Evolutionary conservation across 352 stramenopile genomes (phyloP).

Genomic region (Achlya hypogyna): DNA sequence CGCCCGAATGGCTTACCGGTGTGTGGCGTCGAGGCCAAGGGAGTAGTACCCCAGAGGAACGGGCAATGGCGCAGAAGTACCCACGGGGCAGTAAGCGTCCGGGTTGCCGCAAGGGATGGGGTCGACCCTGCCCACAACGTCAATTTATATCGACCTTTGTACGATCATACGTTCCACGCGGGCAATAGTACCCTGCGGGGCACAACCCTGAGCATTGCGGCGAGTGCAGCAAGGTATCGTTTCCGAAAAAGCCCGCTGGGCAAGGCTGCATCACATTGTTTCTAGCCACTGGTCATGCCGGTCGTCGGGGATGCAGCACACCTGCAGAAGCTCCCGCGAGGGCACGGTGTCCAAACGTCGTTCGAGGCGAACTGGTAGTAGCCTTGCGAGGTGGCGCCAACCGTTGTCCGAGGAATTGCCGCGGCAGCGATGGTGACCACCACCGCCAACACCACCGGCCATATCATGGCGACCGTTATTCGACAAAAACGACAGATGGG

Average conservation of each 20-base stretch:
- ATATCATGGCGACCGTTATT: too few relatives aligned
- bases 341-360: too few relatives aligned
- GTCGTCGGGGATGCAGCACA: not conserved
- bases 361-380: too few relatives aligned
- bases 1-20: slow-evolving; percentile 19
- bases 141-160: too few relatives aligned
- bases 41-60: slow-evolving; percentile 37
- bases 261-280: slow-evolving; percentile 27
- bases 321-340: not conserved
- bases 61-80: slow-evolving; percentile 25
- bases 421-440: too few relatives aligned
- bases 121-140: too few relatives aligned
- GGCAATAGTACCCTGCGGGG: slow-evolving; percentile 56
- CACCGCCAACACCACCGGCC: too few relatives aligned
- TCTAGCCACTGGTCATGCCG: not conserved
- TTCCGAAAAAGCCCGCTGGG: slow-evolving; percentile 53
- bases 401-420: too few relatives aligned
- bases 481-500: too few relatives aligned
- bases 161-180: slow-evolving; percentile 25
- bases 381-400: too few relatives aligned
- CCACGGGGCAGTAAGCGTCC: slow-evolving; percentile 47
- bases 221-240: slow-evolving; percentile 28
- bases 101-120: slow-evolving; percentile 38
- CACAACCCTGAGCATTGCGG: slow-evolving; percentile 44
- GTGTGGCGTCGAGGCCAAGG: slow-evolving; percentile 23